phyloP scores from a whole-genome alignment of 2,329 filamentous ascomycete species.

The Alternaria incomplexa region DNA sequence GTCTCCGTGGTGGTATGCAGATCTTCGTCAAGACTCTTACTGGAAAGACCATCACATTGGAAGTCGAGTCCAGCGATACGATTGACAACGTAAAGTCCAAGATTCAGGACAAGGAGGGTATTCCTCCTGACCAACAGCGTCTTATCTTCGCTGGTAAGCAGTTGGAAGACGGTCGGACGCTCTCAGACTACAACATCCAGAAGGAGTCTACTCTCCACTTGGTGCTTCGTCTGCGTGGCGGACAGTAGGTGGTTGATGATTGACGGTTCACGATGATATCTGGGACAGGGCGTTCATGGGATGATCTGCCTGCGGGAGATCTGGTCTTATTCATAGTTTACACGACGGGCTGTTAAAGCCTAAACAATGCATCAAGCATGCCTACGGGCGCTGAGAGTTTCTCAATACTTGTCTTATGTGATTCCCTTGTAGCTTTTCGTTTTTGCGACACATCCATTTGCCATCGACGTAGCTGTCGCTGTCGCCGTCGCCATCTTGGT shows the following conservation, averaged over 20 bases:
- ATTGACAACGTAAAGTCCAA: conserved; percentile 95
- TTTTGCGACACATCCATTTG: neutral
- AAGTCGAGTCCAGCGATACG: conserved; percentile 87
- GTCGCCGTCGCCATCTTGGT: neutral
- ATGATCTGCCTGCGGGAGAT: conserved; percentile 29
- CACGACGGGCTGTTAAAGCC: conserved; percentile 25
- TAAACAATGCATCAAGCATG: conserved; percentile 38
- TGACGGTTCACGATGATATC: conserved; percentile 21
- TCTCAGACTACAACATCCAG: conserved; percentile 97
- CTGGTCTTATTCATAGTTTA: conserved; percentile 39
- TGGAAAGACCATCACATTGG: conserved; percentile 92
- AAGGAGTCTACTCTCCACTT: conserved; percentile 70
- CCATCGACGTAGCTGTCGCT: neutral
- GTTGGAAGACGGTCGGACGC: conserved; percentile 86
- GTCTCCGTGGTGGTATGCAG: conserved; percentile 80
- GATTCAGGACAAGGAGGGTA: conserved; percentile 80
- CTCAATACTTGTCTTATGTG: conserved; percentile 11
- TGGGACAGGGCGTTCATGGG: conserved; percentile 41
- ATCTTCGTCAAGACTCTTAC: conserved; percentile 65
- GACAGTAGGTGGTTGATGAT: conserved; percentile 51
- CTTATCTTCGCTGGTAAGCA: conserved; percentile 95
- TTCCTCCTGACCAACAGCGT: conserved; percentile 92
- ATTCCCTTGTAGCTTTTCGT: neutral
- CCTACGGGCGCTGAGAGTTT: conserved; percentile 37
- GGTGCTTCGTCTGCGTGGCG: conserved; percentile 66